Conservation (phyloP, 345 rosid genomes). For the Erysimum cheiranthoides region DNA sequence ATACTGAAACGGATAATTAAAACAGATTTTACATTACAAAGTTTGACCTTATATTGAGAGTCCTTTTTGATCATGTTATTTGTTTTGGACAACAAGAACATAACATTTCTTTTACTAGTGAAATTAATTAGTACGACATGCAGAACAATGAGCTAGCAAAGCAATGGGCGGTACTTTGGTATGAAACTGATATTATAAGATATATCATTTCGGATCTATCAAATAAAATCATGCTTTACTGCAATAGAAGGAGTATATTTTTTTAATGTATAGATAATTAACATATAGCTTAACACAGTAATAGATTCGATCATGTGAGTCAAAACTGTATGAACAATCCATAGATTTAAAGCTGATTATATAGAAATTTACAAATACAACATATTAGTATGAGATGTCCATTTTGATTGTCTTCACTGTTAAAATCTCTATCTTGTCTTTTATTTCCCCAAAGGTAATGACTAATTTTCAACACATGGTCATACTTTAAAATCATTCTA, state of each 20-base stretch:
- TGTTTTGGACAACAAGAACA: no score
- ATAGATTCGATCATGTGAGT: no score
- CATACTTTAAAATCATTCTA: slow-evolving; percentile 40
- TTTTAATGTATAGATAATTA: background rate
- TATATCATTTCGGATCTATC: no score
- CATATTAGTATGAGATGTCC: background rate
- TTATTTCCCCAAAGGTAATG: slow-evolving; percentile 31
- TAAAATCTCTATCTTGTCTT: slow-evolving; percentile 33
- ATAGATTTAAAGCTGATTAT: background rate
- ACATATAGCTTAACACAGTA: background rate
- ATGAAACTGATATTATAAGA: no score
- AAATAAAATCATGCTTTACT: background rate
- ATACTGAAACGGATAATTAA: no score
- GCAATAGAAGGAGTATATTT: background rate
- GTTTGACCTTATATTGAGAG: no score
- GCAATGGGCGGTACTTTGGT: no score
- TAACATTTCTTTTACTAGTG: no score
- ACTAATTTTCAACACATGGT: slow-evolving; percentile 39
- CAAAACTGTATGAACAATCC: background rate
- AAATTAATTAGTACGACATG: no score
- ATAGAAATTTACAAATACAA: background rate
- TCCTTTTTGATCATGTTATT: no score
- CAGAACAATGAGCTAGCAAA: no score
- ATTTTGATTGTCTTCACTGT: slow-evolving; percentile 18
- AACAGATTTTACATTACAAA: no score